These are phyloP conservation scores for Teratosphaeria epicoccoides DNA, from an alignment of 2,329 filamentous ascomycete species.

Conservation along the genomic window DNA sequence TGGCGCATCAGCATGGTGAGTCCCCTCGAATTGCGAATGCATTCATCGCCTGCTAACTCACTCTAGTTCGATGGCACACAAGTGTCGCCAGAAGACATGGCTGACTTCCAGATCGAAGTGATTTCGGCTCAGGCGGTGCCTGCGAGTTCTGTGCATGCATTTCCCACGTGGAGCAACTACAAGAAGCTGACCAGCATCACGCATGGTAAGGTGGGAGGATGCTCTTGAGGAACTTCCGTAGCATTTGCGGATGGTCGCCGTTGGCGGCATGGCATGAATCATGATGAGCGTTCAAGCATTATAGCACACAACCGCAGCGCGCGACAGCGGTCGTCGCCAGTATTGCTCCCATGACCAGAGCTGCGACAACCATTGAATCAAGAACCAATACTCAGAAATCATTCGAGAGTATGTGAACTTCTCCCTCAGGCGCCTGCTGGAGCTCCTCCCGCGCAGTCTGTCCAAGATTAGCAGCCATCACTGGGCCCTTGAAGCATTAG, in stretches of 20 bases:
- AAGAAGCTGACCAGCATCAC: constrained; percentile 11
- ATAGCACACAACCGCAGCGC: not conserved
- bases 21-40: not conserved
- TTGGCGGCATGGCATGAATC: not conserved
- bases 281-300: not conserved
- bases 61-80: constrained; percentile 27
- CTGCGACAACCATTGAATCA: too few relatives aligned
- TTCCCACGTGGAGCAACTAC: constrained; percentile 29
- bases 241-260: not conserved
- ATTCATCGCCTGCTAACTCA: not conserved
- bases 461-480: too few relatives aligned
- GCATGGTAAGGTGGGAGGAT: constrained; percentile 13
- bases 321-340: not conserved
- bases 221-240: not conserved
- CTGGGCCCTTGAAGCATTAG: too few relatives aligned
- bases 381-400: too few relatives aligned
- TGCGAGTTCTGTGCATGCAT: constrained; percentile 23
- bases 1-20: constrained; percentile 26
- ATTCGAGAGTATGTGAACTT: too few relatives aligned
- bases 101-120: constrained; percentile 31
- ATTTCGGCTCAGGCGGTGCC: constrained; percentile 30
- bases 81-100: constrained; percentile 24
- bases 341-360: not conserved
- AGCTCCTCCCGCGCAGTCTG: too few relatives aligned
- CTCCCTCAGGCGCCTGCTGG: too few relatives aligned